Base-by-base conservation (phyloP, 2,329 filamentous ascomycete species). In the Paramyrothecium roridum region DNA sequence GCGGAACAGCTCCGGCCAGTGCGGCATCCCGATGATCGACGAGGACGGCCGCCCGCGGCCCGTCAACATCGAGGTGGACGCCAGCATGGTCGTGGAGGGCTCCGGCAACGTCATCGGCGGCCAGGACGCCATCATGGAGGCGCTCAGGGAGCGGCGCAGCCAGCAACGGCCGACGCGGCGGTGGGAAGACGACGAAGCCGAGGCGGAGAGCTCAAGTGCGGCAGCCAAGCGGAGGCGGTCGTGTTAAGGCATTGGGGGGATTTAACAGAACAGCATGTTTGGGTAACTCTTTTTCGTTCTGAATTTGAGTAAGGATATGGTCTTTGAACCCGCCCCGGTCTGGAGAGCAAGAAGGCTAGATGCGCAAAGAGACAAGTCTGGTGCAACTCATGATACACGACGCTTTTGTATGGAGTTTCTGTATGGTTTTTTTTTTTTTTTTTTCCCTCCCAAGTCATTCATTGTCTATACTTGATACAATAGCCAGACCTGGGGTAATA, bases 1-100 rank as follows among this genome's bases (percentile, higher is more conserved):
- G 37, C 68, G 76, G 26, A 73, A 73, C 57, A 73, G 73, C 61
- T 67, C 69, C 3, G 71, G 69, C 8, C 62, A 64, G 23, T 71
- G 69, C 30, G 74, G 73, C 11, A 69, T 78, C 16, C 76, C 76
- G 40, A 77, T 80, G 77, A 73, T 78, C 45, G 73, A 79, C 53
- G 73, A 75, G 52, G 67, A 77, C 12, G 76, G 77, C 17, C 67
- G 67, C 21, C 73, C 73, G 6, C 65, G 78, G 13, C 74, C 74
- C 1, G 61, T 80, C 46, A 66, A 64, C 22, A 69, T 80, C 33
- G 66, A 73, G 23, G 71, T 84, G 13, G 73, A 76, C 21, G 76
- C 80, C 2, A 75, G 78, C 17, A 60, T 81, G 20, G 73, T 68
- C 10, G 70, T 81, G 17, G 67, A 75, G 40, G 79, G 80, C 0